Conservation (phyloP, 2,329 filamentous ascomycete species). For the Exophiala bonariae region DNA sequence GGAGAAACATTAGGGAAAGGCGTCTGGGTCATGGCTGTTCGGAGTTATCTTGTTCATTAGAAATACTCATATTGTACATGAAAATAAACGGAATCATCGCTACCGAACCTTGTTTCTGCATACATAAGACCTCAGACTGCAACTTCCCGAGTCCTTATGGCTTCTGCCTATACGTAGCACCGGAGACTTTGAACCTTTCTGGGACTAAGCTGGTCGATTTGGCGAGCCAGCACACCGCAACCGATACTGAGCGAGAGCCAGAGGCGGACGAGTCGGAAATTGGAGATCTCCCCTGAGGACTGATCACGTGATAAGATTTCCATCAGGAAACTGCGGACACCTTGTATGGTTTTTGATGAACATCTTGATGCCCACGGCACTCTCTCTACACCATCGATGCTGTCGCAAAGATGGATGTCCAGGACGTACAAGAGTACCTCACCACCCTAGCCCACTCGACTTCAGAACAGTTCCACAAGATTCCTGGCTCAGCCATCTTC, state of each 20-base stretch:
- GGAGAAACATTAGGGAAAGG: conserved; percentile 14
- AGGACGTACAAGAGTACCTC: conserved; percentile 53
- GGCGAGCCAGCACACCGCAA: too few species aligned
- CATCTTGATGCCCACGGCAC: too few species aligned
- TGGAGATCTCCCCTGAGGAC: conserved; percentile 10
- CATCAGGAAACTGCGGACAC: too few species aligned
- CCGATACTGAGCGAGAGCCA: neutral
- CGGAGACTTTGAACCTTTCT: too few species aligned
- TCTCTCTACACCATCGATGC: neutral
- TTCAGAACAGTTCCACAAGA: conserved; percentile 73
- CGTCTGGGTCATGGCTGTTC: conserved; percentile 6
- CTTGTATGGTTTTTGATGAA: neutral
- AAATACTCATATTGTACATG: conserved; percentile 26
- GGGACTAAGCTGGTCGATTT: too few species aligned
- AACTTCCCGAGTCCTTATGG: too few species aligned
- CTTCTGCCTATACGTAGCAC: too few species aligned
- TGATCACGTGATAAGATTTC: conserved; percentile 9
- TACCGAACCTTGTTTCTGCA: too few species aligned
- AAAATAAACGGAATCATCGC: conserved; percentile 6
- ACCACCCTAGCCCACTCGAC: conserved; percentile 56
- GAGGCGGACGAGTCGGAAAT: conserved; percentile 10
- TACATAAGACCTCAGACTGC: too few species aligned
- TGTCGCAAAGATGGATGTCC: conserved; percentile 52
- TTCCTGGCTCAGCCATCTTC: conserved; percentile 91
- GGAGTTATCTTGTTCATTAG: conserved; percentile 21